A percentile compares a stretch with the other conserved stretches of the same genome.
Conservation (phyloP, 352 stramenopile species). For the Pythium phragmiticola region DNA sequence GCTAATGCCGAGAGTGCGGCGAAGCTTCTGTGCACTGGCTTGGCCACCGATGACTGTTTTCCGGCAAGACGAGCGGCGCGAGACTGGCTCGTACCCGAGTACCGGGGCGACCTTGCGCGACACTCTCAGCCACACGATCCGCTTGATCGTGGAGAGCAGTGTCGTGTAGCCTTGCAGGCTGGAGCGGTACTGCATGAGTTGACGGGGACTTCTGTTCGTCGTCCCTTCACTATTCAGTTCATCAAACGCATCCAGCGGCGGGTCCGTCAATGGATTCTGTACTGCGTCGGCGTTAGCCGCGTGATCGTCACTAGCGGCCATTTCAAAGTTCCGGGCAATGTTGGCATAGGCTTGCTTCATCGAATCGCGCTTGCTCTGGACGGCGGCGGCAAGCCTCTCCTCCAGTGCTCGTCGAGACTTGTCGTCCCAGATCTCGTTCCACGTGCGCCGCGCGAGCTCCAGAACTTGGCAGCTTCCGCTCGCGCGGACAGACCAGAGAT, state of each 20-base stretch:
- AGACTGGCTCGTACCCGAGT: background rate
- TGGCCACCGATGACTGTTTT: conserved; percentile 1
- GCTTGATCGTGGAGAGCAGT: background rate
- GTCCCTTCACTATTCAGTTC: too few relatives aligned
- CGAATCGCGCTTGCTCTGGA: background rate
- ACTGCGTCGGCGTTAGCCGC: background rate
- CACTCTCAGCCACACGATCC: conserved; percentile 2
- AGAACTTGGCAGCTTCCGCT: conserved; percentile 58
- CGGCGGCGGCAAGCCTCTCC: conserved; percentile 26
- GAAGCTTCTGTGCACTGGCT: conserved; percentile 10
- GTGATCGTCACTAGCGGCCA: background rate
- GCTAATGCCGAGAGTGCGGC: conserved; percentile 12
- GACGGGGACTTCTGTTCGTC: background rate
- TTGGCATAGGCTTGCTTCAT: conserved; percentile 4
- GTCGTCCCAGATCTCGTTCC: conserved; percentile 51
- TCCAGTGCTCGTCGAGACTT: conserved; percentile 39
- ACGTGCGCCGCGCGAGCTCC: conserved; percentile 42
- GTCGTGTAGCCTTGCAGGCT: conserved; percentile 11
- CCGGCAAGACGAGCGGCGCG: background rate
- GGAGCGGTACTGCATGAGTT: conserved; percentile 1
- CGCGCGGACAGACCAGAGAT: conserved; percentile 39
- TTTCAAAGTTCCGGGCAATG: conserved; percentile 15
- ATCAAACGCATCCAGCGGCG: background rate
- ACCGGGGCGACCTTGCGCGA: conserved; percentile 13
- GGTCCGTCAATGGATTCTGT: background rate